Base-by-base conservation (phyloP, 2,329 filamentous ascomycete genomes). In the Diaporthe vaccinii region DNA sequence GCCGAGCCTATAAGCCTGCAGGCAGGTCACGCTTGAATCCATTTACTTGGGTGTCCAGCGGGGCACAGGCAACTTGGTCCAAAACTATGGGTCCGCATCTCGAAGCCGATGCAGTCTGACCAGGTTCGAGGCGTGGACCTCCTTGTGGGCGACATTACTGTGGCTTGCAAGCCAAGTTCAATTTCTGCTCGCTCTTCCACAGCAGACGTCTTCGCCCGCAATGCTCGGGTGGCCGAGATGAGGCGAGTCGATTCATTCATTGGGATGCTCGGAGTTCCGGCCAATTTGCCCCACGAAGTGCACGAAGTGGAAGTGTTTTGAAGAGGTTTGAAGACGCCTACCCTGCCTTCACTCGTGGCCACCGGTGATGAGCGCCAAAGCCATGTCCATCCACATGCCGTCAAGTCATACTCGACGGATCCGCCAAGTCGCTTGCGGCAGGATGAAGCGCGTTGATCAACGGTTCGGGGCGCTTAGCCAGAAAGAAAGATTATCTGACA, bases 361-460 rank as follows among this genome's bases (percentile, higher is more conserved):
- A 53, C 34, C 49, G 62, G 62, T 68, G 46, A 68, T 39, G 65
- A 68, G 65, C 65, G 65, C 31, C 65, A 68, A 53, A 53, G 65
- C 31, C 34, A 53, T 49, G 65, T 36, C 12, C 46, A 51, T 41
- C 65, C 65, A 28, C 49, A 53, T 68, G 65, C 14, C 65, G 25
- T 53, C 31, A 55, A 44, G 58, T 65, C 41, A 22, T 55, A n/a
- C 57, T 65, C 49, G 70, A 73, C 44, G 34, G 70, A 73, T 55
- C 70, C 65, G 46, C 57, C 44, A 55, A 49, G 58, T 72, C 58
- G 58, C 58, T 49, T 62, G 70, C 70, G 70, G 58, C 70, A 73
- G 49, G 44, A 51, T 44, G 58, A 44, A 34, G 39, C 58, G 34
- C 58, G 58, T 62, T 73, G 70, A 44, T 73, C 41, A 55, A 55